phyloP scores from a whole-genome alignment of 352 stramenopile genomes.

The Saprolegnia diclina region DNA sequence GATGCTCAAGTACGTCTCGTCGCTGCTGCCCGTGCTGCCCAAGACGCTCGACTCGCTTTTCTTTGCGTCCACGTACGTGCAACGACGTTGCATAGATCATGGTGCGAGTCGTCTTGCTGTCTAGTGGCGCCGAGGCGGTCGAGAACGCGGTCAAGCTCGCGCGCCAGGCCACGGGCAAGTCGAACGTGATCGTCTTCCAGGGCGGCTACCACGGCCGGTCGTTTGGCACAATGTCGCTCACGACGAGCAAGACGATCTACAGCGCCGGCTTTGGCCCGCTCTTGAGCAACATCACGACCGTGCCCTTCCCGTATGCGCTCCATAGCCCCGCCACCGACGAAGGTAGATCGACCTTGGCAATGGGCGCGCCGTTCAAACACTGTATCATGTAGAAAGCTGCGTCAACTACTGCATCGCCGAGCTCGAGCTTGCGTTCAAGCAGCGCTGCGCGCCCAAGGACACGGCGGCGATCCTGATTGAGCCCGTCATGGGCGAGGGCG shows the following conservation, averaged over 20 bases:
- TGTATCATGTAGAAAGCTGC: slow-evolving; percentile 38
- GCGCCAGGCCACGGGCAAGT: slow-evolving; percentile 84
- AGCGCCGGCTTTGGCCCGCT: slow-evolving; percentile 80
- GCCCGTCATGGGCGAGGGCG: slow-evolving; percentile 87
- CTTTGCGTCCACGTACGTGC: slow-evolving; percentile 67
- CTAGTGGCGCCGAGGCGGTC: slow-evolving; percentile 85
- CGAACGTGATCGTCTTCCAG: slow-evolving; percentile 88
- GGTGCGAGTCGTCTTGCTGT: background rate
- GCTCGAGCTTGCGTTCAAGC: slow-evolving; percentile 83
- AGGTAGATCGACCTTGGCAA: slow-evolving; percentile 30
- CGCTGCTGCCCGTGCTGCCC: slow-evolving; percentile 70
- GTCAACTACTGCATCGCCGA: slow-evolving; percentile 76
- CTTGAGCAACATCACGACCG: slow-evolving; percentile 75
- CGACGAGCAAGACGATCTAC: slow-evolving; percentile 85
- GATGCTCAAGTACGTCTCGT: slow-evolving; percentile 87
- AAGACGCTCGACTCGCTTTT: slow-evolving; percentile 84
- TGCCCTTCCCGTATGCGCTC: slow-evolving; percentile 83
- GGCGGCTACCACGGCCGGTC: slow-evolving; percentile 91
- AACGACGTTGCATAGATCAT: background rate
- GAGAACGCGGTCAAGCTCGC: slow-evolving; percentile 92
- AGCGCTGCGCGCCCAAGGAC: slow-evolving; percentile 82
- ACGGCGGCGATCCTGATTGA: slow-evolving; percentile 90
- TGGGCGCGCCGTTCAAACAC: too few species aligned
- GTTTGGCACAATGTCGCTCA: slow-evolving; percentile 89
- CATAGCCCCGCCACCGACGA: slow-evolving; percentile 81